These are phyloP conservation scores for Apophysomyces elegans DNA, from an alignment of 371 early-diverging fungal species.

Conservation along the genomic window DNA sequence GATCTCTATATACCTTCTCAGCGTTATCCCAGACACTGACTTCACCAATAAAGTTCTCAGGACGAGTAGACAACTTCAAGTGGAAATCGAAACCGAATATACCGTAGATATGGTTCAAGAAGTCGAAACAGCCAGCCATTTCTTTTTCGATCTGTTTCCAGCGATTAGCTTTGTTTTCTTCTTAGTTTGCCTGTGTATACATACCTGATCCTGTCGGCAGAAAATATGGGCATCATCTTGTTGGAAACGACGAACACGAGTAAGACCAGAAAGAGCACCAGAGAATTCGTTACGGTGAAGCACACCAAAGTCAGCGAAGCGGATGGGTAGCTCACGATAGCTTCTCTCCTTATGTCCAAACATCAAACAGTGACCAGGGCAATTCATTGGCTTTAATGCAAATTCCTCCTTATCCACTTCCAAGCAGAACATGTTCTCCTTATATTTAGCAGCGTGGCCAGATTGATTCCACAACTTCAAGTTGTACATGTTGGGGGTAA, in stretches of 20 bases:
- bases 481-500: constrained; percentile 97
- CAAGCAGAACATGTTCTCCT: constrained; percentile 98
- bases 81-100: constrained; percentile 93
- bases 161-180: background rate
- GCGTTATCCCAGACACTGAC: constrained; percentile 96
- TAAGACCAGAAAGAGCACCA: constrained; percentile 97
- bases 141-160: constrained; percentile 63
- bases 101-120: constrained; percentile 86
- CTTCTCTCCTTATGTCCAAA: constrained; percentile 93
- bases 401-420: constrained; percentile 88
- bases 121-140: constrained; percentile 79
- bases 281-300: constrained; percentile 99
- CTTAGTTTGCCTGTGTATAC: constrained; percentile 10
- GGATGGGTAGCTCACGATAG: constrained; percentile 97
- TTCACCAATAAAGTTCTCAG: constrained; percentile 97
- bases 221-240: constrained; percentile 99
- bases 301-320: constrained; percentile 99
- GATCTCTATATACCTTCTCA: constrained; percentile 69
- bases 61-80: constrained; percentile 95
- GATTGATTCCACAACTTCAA: constrained; percentile 97
- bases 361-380: constrained; percentile 99
- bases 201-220: constrained; percentile 86
- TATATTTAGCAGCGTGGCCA: constrained; percentile 99
- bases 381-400: constrained; percentile 99
- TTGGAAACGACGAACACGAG: constrained; percentile 99